Base-by-base conservation (phyloP, 2,329 filamentous ascomycete species). In the Fusarium decemcellulare region DNA sequence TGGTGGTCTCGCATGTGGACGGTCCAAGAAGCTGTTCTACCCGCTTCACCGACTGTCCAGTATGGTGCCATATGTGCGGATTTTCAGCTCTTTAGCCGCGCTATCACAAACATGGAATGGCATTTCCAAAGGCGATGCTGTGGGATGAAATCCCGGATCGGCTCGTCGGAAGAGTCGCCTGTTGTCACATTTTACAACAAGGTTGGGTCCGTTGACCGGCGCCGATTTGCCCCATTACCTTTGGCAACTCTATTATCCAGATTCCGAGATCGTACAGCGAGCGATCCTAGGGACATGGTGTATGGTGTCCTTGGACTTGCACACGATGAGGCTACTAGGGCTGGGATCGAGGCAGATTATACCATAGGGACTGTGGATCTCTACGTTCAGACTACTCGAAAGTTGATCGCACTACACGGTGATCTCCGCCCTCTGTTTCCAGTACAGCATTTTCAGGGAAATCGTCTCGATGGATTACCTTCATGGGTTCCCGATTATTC, bases 1-100 rank as follows among this genome's bases (percentile, higher is more conserved):
- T 53, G 50, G 50, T 53, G 50, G 50, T 53, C 27, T 4, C 50
- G 50, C 7, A 40, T 42, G 27, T 53, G 50, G 50, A 53, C 50
- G 5, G 36, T 53, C 8, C 50, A 53, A 18, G 50, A 53, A 32
- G 36, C 50, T n/a, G n/a, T 53, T 12, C 50, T 53, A 5, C 50
- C 50, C 10, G 27, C 36, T 2, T 23, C 39, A 7, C 50, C 50
- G 2, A 42, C 23, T 11, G 50, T 53, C 10, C 50, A 53, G 23
- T 53, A 53, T n/a, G 50, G 50, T 6, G 50, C 50, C 10, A 40
- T 53, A 14, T 27, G 27, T 6, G 3, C 16, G 23, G 16, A 23
- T 23, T 53, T 34, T 23, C 27, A n/a, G 36, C 5, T 42, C 36
- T 18, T 53, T 14, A 40, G 36, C 8, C 36, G 40, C 36, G 27